Evolutionary conservation across 2,329 filamentous ascomycete species (phyloP).

Genomic region (Diaporthe humulicola): DNA sequence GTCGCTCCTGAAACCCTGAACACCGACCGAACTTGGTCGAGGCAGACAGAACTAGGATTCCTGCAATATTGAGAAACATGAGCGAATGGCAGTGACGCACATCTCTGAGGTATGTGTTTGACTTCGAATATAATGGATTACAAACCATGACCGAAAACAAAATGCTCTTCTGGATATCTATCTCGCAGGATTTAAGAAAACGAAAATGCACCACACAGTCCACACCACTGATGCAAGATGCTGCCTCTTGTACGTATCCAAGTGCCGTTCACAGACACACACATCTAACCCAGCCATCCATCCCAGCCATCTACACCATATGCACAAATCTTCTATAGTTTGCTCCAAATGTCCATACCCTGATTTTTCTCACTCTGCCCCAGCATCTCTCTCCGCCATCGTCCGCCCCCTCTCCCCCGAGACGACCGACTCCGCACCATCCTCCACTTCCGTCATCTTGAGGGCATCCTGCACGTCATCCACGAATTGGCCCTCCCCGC

Average conservation of each 20-base stretch:
- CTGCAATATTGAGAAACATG: background rate
- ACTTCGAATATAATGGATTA: background rate
- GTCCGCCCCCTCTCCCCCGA: constrained; percentile 34
- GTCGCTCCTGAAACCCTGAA: too few relatives aligned
- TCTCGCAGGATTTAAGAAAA: background rate
- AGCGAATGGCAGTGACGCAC: background rate
- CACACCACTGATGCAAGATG: constrained; percentile 21
- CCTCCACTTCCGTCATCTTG: constrained; percentile 81
- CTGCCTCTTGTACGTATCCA: background rate
- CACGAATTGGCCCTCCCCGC: constrained; percentile 84
- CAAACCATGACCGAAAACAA: background rate
- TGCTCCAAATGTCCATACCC: background rate
- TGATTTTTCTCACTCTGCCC: constrained; percentile 1
- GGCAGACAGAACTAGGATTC: background rate
- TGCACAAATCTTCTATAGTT: background rate
- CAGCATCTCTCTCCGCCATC: constrained; percentile 36
- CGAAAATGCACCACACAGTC: background rate
- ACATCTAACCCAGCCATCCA: background rate
- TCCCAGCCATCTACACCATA: background rate
- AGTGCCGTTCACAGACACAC: background rate
- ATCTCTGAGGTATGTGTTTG: background rate
- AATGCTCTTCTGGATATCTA: constrained; percentile 19
- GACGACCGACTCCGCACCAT: constrained; percentile 51
- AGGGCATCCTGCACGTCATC: constrained; percentile 87
- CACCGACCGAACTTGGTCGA: too few relatives aligned